Evolutionary conservation across 164 flowering plant species (phyloP), one percentile per base, ranked within the genome.

Genomic region (Houttuynia cordata): DNA sequence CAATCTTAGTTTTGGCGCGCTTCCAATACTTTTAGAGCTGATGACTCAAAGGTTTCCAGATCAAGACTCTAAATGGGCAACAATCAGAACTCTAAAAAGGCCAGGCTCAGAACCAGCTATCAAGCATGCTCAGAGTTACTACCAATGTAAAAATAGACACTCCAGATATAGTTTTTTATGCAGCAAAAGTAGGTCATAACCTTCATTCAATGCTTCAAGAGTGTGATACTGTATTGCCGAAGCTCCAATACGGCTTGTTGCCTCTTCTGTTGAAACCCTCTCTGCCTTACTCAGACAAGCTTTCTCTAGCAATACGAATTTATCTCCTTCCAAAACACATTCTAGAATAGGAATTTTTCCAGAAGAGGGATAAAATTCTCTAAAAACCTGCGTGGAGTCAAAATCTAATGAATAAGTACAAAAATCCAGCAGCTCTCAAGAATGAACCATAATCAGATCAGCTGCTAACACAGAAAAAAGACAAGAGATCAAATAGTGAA

Each of bases 251-350:
- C 75, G 51, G 51, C 56, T 40, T 40, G 67, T 71, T 57, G 39
- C 66, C 34, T n/a, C 65, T 52, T 37, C 60, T 39, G 17, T 41
- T 34, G 40, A 51, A 61, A 68, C 70, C 58, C 15, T 59, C 37
- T 68, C 79, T 64, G 53, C 60, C 54, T 24, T 70, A 41, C 51
- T 54, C 63, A 63, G 67, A 20, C 62, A 54, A 15, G 37, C 62
- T 56, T 24, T 78, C 79, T 86, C 89, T 19, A 72, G 67, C 66
- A 86, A 79, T 10, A 76, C 74, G 74, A 75, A 88, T 67, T 84
- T 88, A 62, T 86, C 91, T 52, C 70, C 71, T 64, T 77, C 57
- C 93, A 88, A 86, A 7, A 66, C 62, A 56, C 89, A 88, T 57
- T 83, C 86, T 51, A 88, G 64, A 39, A 63, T 71, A 47, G 76